A percentile compares a stretch with the other conserved stretches of the same genome.
Conservation (phyloP, 2,329 filamentous ascomycete species). For the Tolypocladium ophioglossoides region DNA sequence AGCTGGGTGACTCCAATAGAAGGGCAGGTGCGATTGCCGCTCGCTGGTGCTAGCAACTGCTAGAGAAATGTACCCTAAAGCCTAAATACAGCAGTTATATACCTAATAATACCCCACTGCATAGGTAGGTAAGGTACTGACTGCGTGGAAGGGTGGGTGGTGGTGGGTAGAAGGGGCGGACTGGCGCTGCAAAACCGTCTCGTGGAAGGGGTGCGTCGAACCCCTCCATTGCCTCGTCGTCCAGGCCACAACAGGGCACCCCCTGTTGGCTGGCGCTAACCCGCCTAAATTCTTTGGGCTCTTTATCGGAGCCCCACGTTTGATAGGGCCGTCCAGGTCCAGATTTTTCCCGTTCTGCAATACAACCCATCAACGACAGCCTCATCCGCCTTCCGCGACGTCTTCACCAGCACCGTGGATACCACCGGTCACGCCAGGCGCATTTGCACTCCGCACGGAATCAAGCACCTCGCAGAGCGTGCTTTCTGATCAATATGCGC, state of each 20-base stretch:
- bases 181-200: neutral
- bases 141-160: neutral
- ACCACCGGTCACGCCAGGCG: neutral
- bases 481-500: conserved; percentile 48
- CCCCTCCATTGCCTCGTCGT: neutral
- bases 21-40: neutral
- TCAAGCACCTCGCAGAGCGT: neutral
- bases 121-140: too few relatives aligned
- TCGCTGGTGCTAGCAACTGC: neutral
- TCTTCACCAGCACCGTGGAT: neutral
- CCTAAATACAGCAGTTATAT: neutral
- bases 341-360: neutral
- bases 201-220: too few relatives aligned
- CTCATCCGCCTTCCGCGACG: neutral
- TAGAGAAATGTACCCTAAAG: neutral
- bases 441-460: neutral
- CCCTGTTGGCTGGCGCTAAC: neutral
- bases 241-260: neutral
- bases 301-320: neutral
- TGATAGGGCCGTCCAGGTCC: neutral
- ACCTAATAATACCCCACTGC: too few relatives aligned
- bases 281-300: neutral
- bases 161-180: neutral
- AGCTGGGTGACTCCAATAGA: conserved; percentile 1
- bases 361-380: neutral